Evolutionary conservation across 2,329 filamentous ascomycete genomes (phyloP).

Genomic region (Didymellaceae sp.): DNA sequence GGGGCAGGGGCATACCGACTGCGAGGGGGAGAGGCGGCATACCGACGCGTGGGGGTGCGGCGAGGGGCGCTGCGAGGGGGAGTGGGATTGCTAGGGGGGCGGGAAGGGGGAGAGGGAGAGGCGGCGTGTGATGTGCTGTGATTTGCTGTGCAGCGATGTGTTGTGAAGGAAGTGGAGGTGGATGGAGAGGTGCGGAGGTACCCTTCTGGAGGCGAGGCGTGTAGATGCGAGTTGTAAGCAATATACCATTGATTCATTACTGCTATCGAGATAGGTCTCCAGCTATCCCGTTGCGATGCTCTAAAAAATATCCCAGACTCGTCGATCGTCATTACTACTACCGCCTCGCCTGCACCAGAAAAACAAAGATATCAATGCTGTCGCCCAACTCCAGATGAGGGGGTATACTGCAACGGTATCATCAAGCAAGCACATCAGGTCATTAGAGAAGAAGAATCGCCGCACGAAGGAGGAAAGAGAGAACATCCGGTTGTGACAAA

Average conservation of each 20-base stretch:
- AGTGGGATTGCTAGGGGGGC: constrained; percentile 47
- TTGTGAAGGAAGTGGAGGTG: background rate
- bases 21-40: constrained; percentile 43
- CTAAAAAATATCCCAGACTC: background rate
- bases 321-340: constrained; percentile 22
- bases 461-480: no score
- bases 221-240: constrained; percentile 11
- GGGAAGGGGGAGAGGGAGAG: constrained; percentile 46
- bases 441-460: constrained; percentile 21
- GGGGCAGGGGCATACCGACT: constrained; percentile 44
- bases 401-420: constrained; percentile 46
- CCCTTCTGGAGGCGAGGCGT: no score
- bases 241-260: constrained; percentile 16
- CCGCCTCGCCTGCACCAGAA: constrained; percentile 25
- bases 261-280: constrained; percentile 4
- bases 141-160: background rate
- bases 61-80: constrained; percentile 42
- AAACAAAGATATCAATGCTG: constrained; percentile 35
- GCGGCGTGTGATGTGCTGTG: no score
- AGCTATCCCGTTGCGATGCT: no score
- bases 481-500: no score
- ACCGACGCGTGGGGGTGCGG: constrained; percentile 41
- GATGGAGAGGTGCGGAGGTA: background rate
- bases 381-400: constrained; percentile 27
- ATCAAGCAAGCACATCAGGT: constrained; percentile 27